Conservation (phyloP, 2,329 filamentous ascomycete genomes). For the Colletotrichum plurivorum region DNA sequence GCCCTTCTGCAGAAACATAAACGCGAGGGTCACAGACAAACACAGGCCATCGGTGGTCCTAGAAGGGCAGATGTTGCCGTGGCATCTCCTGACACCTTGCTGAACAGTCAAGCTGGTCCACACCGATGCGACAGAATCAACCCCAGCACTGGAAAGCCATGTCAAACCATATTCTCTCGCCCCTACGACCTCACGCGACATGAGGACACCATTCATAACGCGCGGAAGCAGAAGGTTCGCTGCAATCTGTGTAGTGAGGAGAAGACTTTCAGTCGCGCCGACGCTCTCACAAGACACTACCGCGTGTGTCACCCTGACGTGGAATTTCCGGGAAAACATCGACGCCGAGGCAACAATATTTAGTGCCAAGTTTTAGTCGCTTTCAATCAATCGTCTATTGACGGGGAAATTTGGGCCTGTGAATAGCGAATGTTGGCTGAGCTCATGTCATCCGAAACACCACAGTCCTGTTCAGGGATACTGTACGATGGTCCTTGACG, state of each 20-base stretch:
- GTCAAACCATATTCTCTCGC: conserved; percentile 93
- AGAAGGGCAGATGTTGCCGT: conserved; percentile 52
- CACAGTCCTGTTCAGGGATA: too few species aligned
- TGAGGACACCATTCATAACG: conserved; percentile 98
- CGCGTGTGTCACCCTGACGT: conserved; percentile 93
- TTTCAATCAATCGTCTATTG: neutral
- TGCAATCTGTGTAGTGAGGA: conserved; percentile 95
- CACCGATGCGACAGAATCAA: conserved; percentile 95
- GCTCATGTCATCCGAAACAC: too few species aligned
- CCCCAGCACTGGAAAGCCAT: conserved; percentile 93
- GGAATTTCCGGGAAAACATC: conserved; percentile 79
- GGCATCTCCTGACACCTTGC: conserved; percentile 62
- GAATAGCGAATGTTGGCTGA: neutral
- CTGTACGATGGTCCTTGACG: too few species aligned
- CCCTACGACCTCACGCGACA: conserved; percentile 97
- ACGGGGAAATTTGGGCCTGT: neutral
- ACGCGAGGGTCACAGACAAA: conserved; percentile 89
- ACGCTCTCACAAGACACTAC: conserved; percentile 95
- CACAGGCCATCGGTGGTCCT: conserved; percentile 64
- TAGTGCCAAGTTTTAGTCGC: neutral
- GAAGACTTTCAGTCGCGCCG: conserved; percentile 96
- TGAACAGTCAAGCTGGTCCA: conserved; percentile 92
- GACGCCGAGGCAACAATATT: conserved; percentile 45
- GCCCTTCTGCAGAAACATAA: conserved; percentile 94
- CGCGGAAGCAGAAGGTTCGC: conserved; percentile 92